Evolutionary conservation across 306 rosid species (phyloP).

Genomic region (Benincasa hispida): DNA sequence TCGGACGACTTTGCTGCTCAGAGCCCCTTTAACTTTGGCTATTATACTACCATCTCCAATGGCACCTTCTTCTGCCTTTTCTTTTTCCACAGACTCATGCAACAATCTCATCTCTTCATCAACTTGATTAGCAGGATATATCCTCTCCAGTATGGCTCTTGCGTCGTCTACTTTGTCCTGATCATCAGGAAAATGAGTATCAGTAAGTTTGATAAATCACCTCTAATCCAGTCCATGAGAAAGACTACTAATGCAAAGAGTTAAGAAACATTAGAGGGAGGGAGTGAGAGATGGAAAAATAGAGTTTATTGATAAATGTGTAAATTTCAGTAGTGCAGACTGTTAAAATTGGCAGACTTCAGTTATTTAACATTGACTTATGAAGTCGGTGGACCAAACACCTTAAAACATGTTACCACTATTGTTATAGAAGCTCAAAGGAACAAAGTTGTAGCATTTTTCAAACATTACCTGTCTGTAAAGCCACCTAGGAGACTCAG

Average conservation of each 20-base stretch:
- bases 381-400: too few species aligned
- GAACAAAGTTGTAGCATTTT: background rate
- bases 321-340: too few species aligned
- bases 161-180: conserved; percentile 55
- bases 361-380: too few species aligned
- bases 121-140: conserved; percentile 37
- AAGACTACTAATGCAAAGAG: background rate
- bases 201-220: background rate
- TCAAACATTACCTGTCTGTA: conserved; percentile 42
- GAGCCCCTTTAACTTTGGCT: conserved; percentile 32
- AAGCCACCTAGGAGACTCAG: conserved; percentile 87
- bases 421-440: background rate
- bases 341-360: too few species aligned
- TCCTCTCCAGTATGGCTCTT: conserved; percentile 29
- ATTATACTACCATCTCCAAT: conserved; percentile 24
- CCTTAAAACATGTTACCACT: background rate
- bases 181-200: background rate
- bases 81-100: conserved; percentile 42
- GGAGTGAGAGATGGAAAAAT: too few species aligned
- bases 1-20: conserved; percentile 32
- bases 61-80: conserved; percentile 36
- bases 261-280: too few species aligned
- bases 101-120: conserved; percentile 47
- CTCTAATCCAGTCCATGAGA: too few species aligned
- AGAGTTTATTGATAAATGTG: too few species aligned